A percentile compares a stretch with the other conserved stretches of the same genome.
Conservation (phyloP, 148 eudicot species). For the Spergularia marina region DNA sequence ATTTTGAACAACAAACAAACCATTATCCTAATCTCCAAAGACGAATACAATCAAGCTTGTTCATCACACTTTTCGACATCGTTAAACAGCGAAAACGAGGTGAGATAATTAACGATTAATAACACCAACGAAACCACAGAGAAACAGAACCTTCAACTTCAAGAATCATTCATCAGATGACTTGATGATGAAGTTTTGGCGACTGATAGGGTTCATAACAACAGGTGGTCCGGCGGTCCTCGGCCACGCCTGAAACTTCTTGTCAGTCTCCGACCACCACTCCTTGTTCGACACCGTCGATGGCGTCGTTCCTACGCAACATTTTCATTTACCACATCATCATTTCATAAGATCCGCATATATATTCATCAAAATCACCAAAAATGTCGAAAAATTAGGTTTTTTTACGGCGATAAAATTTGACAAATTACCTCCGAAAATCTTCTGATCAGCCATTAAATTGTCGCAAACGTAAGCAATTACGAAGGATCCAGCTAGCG, state of each 20-base stretch:
- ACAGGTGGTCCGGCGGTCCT: slow-evolving; percentile 50
- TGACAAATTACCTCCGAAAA: slow-evolving; percentile 40
- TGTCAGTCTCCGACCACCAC: slow-evolving; percentile 44
- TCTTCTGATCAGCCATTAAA: slow-evolving; percentile 35
- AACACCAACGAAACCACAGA: background rate
- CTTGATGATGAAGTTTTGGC: slow-evolving; percentile 47
- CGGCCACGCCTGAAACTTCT: slow-evolving; percentile 48
- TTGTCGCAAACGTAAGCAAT: slow-evolving; percentile 36
- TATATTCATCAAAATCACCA: background rate
- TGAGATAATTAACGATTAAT: background rate
- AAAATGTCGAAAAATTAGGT: background rate
- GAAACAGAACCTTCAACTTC: slow-evolving; percentile 25
- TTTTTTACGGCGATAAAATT: background rate
- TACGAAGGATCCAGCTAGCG: slow-evolving; percentile 29
- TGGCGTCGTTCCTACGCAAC: slow-evolving; percentile 37
- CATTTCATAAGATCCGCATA: background rate
- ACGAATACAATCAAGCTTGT: slow-evolving; percentile 5
- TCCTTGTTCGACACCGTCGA: slow-evolving; percentile 34
- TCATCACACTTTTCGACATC: background rate
- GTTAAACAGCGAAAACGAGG: background rate
- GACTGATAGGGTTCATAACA: slow-evolving; percentile 48
- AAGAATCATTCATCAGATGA: slow-evolving; percentile 27
- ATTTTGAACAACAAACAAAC: slow-evolving; percentile 2
- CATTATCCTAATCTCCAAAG: slow-evolving; percentile 6
- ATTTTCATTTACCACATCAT: background rate